Base-by-base conservation (phyloP, 2,329 filamentous ascomycete genomes). In the Clonostachys byssicola region DNA sequence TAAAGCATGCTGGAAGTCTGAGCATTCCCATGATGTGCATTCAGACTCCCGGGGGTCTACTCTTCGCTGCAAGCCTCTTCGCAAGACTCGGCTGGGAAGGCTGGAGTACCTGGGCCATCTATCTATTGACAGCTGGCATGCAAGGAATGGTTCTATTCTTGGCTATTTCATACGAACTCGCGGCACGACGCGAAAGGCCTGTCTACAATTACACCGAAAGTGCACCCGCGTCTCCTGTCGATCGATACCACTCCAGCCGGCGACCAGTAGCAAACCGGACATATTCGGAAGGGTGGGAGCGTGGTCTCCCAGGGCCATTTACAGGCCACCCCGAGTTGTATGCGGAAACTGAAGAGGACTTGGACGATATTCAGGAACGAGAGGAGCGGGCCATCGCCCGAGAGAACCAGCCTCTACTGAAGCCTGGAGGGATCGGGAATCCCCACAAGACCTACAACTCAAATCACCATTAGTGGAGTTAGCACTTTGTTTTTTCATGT, bases 1-100 rank as follows among this genome's bases (percentile, higher is more conserved):
- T 96, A 49, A 88, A 92, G 62, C 86, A 92, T 57, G 87, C 95
- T 3, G 91, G 91, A 47, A 96, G 91, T 63, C 71, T 99, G 57
- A 96, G 90, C 60, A 94, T 99, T 48, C 86, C 90, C 5, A 97
- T 96, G 87, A 97, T 99, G 92, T 88, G 88, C 62, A 96, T 99
- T 34, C 94, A 99, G 66, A 96, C 92, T 0, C 94, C 94, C 0
- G 94, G 94, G 1, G 91, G 90, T 49, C 85, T 96, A 56, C 71
- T 99, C 7, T 97, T 95, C 70, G 91, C 92, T 0, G 85, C 79
- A 12, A 96, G 91, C 63, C 71, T 99, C 40, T 90, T 86, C 44
- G 82, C 81, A 8, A 80, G 94, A 42, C 77, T 96, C 17, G 94
- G 94, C 0, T 76, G 75, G 58, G 83, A 79, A 34, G 92, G 92